Evolutionary conservation across 139 green algal genomes (phyloP), one percentile per base, ranked within the genome.

Genomic region (Chara braunii): DNA sequence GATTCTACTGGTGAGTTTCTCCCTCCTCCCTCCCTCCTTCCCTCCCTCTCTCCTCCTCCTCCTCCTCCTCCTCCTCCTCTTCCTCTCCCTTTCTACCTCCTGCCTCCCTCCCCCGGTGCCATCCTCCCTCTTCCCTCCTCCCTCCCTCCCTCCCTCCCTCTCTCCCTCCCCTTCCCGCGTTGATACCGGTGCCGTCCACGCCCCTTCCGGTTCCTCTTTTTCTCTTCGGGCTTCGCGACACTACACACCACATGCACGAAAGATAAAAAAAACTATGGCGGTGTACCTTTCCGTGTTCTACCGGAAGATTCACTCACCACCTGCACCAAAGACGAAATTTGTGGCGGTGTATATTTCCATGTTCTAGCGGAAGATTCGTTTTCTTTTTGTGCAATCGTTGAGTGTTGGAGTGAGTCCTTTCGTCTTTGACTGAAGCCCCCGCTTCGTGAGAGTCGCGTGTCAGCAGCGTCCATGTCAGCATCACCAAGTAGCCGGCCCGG

Each of bases 1-100:
- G 68, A 54, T 82, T 36, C 77, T 80, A 54, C 78, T 85, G 44
- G 68, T 85, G 35, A 7, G 22, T n/a, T n/a, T n/a, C n/a, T 61
- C 44, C 57, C 43, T 43, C 9, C 44, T 66, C n/a, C 28, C 3
- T 30, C 45, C 44, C 57, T 8, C 57, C 61, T 7, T 68, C 4
- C 43, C 43, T 11, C 57, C 51, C 56, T 66, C 3, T 66, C 14
- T 3, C 52, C 42, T 43, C 44, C 3, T 26, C 4, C n/a, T 24
- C 2, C 2, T n/a, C 2, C 11, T 29, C 5, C 7, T 5, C 3
- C 11, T 8, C 8, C 54, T 8, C 54, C n/a, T 8, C 58, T 8
- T 37, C 8, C 8, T 37, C 23, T 48, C 14, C 18, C 44, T 22
- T 18, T 22, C 50, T 22, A 55, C 14, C 44, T 48, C 50, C 50